Conservation (phyloP, 768 basidiomycete species). For the Sporobolomyces pararoseus region DNA sequence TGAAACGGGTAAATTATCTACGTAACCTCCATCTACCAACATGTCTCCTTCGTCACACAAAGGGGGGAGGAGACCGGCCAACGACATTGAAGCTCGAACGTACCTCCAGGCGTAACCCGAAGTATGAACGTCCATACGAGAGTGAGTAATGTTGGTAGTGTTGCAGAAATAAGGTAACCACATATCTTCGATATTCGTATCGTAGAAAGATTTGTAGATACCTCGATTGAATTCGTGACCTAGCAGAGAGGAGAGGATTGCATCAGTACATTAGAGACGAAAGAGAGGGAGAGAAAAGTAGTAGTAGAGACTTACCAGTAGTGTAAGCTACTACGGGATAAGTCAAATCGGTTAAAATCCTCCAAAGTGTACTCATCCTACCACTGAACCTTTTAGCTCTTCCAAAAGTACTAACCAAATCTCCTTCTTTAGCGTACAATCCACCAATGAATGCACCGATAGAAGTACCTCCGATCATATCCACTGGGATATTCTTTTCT, state of each 20-base stretch:
- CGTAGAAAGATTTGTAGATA: constrained; percentile 71
- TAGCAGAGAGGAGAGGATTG: constrained; percentile 48
- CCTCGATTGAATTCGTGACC: constrained; percentile 92
- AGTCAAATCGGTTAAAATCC: constrained; percentile 82
- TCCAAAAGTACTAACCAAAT: constrained; percentile 76
- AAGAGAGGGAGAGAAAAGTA: neutral
- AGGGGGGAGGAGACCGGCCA: constrained; percentile 91
- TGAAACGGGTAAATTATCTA: constrained; percentile 80
- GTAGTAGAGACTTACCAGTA: constrained; percentile 54
- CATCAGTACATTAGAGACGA: neutral
- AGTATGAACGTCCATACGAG: constrained; percentile 93
- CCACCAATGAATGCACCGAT: constrained; percentile 92
- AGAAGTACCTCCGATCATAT: constrained; percentile 65
- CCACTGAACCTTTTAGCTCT: constrained; percentile 84
- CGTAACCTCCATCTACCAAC: constrained; percentile 62
- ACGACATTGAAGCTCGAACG: constrained; percentile 92
- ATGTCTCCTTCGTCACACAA: constrained; percentile 89
- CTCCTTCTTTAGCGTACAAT: constrained; percentile 88
- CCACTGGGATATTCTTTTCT: constrained; percentile 87
- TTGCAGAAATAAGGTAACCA: constrained; percentile 96
- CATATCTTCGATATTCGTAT: constrained; percentile 49
- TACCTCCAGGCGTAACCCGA: constrained; percentile 98
- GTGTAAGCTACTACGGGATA: constrained; percentile 91
- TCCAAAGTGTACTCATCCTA: constrained; percentile 89
- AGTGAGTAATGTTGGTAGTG: constrained; percentile 92